Conservation (phyloP, 306 rosid genomes). For the Acacia crassicarpa region DNA sequence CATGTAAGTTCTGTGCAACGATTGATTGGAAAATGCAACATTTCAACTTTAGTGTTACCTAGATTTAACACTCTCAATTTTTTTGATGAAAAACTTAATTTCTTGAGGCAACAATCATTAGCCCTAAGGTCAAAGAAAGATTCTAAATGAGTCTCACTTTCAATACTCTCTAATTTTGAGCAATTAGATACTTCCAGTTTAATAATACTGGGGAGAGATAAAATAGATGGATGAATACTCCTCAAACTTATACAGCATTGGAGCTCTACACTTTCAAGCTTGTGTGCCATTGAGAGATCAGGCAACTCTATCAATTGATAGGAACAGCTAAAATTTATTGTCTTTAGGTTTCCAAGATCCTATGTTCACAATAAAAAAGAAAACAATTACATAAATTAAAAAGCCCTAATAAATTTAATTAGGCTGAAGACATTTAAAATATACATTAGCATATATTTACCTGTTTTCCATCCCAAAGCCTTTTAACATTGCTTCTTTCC, state of each 20-base stretch:
- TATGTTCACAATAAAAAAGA: background rate
- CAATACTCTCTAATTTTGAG: background rate
- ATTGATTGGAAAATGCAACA: background rate
- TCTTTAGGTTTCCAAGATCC: background rate
- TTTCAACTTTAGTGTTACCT: accelerated
- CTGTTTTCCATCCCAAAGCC: background rate
- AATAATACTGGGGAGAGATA: background rate
- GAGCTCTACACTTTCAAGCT: background rate
- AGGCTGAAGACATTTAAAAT: no score
- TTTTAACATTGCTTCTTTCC: background rate
- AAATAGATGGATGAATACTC: background rate
- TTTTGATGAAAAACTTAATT: background rate
- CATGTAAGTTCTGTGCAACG: background rate
- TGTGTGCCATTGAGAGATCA: background rate
- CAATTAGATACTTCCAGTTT: accelerated
- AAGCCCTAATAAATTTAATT: no score
- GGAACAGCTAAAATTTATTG: background rate
- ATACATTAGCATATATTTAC: background rate
- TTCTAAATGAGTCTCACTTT: background rate
- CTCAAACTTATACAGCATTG: accelerated
- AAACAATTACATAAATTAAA: no score
- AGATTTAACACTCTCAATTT: accelerated
- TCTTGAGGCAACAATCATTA: background rate
- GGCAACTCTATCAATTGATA: background rate
- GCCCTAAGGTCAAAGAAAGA: background rate